phyloP scores from a whole-genome alignment of 371 early-diverging fungal species.

The Mucor indicus region DNA sequence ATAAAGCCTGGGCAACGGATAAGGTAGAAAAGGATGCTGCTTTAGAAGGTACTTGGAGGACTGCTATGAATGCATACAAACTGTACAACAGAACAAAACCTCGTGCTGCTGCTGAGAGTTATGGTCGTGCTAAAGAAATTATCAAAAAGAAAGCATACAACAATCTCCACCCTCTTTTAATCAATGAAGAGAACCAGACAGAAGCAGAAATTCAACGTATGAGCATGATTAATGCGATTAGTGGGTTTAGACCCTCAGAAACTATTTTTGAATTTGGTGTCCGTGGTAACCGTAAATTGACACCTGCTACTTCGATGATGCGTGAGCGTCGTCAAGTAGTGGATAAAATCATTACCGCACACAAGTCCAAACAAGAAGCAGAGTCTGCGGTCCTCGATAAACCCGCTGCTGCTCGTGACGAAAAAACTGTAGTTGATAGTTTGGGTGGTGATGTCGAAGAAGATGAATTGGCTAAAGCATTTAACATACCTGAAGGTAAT shows the following conservation, averaged over 20 bases:
- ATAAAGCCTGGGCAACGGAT: slow-evolving; percentile 70
- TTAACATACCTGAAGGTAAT: slow-evolving; percentile 41
- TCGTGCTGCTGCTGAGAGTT: slow-evolving; percentile 81
- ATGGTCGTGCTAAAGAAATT: slow-evolving; percentile 84
- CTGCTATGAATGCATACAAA: slow-evolving; percentile 82
- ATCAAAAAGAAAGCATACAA: slow-evolving; percentile 49
- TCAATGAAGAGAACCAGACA: slow-evolving; percentile 18
- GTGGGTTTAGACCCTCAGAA: slow-evolving; percentile 82
- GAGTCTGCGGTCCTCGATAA: slow-evolving; percentile 6
- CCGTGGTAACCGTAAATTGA: slow-evolving; percentile 73
- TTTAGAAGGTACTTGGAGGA: slow-evolving; percentile 61
- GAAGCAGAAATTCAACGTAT: slow-evolving; percentile 57
- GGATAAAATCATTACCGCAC: slow-evolving; percentile 55
- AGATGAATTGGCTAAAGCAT: slow-evolving; percentile 49
- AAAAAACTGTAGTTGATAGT: slow-evolving; percentile 17
- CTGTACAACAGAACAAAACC: slow-evolving; percentile 81
- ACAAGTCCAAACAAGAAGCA: slow-evolving; percentile 11
- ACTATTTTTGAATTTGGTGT: slow-evolving; percentile 92
- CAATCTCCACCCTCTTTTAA: slow-evolving; percentile 78
- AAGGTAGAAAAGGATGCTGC: slow-evolving; percentile 59
- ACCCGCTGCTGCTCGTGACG: slow-evolving; percentile 12
- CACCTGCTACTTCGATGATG: slow-evolving; percentile 76
- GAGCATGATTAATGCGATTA: slow-evolving; percentile 69
- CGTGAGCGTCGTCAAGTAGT: slow-evolving; percentile 69
- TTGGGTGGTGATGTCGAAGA: slow-evolving; percentile 50